Conservation (phyloP, 805 yeast species). For the Cyberlindnera mycetangii region DNA sequence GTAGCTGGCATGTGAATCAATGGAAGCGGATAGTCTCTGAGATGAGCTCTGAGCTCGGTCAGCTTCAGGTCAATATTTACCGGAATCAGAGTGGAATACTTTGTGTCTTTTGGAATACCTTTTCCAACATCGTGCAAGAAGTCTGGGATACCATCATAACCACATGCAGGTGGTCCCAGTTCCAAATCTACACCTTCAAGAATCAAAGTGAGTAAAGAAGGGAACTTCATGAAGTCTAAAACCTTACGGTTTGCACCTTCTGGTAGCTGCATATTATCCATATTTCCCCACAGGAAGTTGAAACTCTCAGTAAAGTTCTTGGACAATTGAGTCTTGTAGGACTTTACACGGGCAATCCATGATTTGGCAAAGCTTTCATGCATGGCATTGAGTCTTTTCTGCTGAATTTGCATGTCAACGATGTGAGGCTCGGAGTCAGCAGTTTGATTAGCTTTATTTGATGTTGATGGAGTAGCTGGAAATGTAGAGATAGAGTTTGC, state of each 20-base stretch:
- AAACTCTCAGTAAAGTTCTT: slow-evolving; percentile 39
- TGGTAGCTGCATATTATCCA: slow-evolving; percentile 35
- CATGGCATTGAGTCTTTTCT: slow-evolving; percentile 23
- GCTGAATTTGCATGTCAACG: not conserved
- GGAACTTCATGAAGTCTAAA: slow-evolving; percentile 43
- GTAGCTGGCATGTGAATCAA: slow-evolving; percentile 65
- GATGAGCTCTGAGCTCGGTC: slow-evolving; percentile 61
- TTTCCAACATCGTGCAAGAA: slow-evolving; percentile 74
- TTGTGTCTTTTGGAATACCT: slow-evolving; percentile 71
- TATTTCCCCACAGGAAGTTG: slow-evolving; percentile 40
- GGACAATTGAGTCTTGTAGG: slow-evolving; percentile 39
- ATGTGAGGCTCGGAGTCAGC: not conserved
- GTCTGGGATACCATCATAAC: slow-evolving; percentile 49
- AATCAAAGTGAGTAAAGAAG: slow-evolving; percentile 51
- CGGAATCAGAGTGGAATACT: slow-evolving; percentile 70
- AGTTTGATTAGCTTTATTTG: not conserved
- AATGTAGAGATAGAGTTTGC: slow-evolving; percentile 5
- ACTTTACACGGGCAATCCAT: slow-evolving; percentile 68
- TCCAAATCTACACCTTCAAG: slow-evolving; percentile 47
- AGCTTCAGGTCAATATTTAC: slow-evolving; percentile 52
- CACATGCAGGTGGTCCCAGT: slow-evolving; percentile 49
- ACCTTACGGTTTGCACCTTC: slow-evolving; percentile 42
- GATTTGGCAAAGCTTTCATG: slow-evolving; percentile 50
- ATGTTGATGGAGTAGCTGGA: slow-evolving; percentile 4
- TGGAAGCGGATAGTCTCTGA: slow-evolving; percentile 88